Evolutionary conservation across 2,329 filamentous ascomycete species (phyloP).

Genomic region (Fusarium foetens): DNA sequence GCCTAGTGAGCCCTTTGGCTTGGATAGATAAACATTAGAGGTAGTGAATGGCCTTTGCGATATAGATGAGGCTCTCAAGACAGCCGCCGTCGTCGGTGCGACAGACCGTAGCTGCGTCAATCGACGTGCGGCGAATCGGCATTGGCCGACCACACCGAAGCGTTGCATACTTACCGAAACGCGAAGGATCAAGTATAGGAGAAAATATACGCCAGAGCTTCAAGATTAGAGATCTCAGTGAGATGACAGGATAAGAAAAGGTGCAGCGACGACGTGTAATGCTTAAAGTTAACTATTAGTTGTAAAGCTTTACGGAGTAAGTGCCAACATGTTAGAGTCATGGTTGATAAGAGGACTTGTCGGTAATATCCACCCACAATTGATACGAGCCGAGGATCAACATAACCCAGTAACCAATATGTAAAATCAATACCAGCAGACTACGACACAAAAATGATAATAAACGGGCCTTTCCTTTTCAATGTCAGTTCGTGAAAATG

Average conservation of each 20-base stretch:
- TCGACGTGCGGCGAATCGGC: conserved; percentile 41
- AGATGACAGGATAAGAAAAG: neutral
- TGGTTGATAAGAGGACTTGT: conserved; percentile 35
- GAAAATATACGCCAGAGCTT: neutral
- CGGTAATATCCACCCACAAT: conserved; percentile 41
- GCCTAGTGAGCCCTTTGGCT: conserved; percentile 37
- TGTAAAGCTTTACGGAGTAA: conserved; percentile 1
- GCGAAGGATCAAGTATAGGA: neutral
- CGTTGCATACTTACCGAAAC: conserved; percentile 33
- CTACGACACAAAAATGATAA: neutral
- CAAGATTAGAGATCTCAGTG: neutral
- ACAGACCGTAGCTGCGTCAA: conserved; percentile 30
- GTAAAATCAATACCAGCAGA: neutral
- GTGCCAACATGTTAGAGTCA: conserved; percentile 20
- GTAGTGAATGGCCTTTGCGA: conserved; percentile 23
- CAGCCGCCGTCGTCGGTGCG: conserved; percentile 18
- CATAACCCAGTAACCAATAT: conserved; percentile 7
- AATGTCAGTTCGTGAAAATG: conserved; percentile 1
- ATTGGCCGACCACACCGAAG: conserved; percentile 41
- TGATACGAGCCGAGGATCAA: conserved; percentile 30
- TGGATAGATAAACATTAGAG: conserved; percentile 27
- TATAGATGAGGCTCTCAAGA: conserved; percentile 6
- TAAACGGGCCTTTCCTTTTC: neutral
- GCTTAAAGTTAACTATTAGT: neutral
- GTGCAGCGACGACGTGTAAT: too few relatives aligned